phyloP scores from a whole-genome alignment of 768 basidiomycete genomes.

The Agaricus subrufescens region DNA sequence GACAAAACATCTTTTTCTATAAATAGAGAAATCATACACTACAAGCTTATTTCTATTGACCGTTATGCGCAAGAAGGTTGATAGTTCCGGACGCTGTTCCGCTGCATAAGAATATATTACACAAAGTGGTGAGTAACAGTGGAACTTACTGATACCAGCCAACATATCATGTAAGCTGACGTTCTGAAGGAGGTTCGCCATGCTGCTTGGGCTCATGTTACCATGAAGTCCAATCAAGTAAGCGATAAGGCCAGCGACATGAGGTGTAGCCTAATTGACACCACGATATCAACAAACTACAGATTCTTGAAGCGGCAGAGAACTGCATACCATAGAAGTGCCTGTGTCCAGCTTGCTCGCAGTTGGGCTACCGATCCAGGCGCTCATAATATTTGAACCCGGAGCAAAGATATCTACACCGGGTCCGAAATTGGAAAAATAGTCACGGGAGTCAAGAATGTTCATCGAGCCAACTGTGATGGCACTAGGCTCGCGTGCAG shows the following conservation, averaged over 20 bases:
- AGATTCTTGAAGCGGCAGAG: background rate
- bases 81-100: background rate
- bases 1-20: no score
- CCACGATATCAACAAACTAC: background rate
- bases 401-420: constrained; percentile 38
- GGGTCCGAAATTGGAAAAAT: constrained; percentile 36
- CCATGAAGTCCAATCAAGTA: constrained; percentile 28
- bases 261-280: constrained; percentile 28
- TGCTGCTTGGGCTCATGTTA: constrained; percentile 24
- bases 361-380: constrained; percentile 24
- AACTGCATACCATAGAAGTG: constrained; percentile 21
- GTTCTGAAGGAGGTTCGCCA: constrained; percentile 18
- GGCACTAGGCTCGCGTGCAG: constrained; percentile 27
- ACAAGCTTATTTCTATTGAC: background rate
- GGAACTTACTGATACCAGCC: constrained; percentile 22
- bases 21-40: background rate
- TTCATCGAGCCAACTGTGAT: constrained; percentile 34
- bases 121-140: no score
- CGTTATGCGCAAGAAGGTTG: constrained; percentile 1
- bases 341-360: constrained; percentile 19
- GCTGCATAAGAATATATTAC: background rate
- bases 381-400: constrained; percentile 26
- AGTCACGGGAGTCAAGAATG: constrained; percentile 28
- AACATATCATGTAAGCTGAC: constrained; percentile 23
- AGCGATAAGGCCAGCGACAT: constrained; percentile 37